A percentile compares a stretch with the other conserved stretches of the same genome.
phyloP scores from a whole-genome alignment of 208 protist genomes.

The Leishmania tropica region DNA sequence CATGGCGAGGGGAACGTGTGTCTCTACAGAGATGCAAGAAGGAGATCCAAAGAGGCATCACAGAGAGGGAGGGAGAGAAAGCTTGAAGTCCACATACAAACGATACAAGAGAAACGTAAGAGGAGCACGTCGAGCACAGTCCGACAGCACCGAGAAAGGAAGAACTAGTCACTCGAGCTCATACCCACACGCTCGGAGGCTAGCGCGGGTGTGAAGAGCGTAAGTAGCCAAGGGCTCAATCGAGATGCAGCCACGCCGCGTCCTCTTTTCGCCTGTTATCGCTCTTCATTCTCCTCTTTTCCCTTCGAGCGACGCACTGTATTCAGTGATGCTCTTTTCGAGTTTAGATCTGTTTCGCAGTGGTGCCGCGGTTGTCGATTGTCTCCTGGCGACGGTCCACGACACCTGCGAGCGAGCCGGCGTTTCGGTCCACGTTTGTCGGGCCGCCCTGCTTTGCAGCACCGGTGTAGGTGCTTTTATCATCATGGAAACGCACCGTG shows the following conservation, averaged over 20 bases:
- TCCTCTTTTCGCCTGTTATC: neutral
- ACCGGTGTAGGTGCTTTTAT: conserved; percentile 91
- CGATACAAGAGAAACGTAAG: neutral
- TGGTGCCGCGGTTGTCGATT: conserved; percentile 78
- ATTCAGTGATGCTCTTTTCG: neutral
- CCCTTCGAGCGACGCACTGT: neutral
- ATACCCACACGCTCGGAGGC: neutral
- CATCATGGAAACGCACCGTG: conserved; percentile 89
- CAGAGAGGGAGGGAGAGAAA: neutral
- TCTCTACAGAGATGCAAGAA: neutral
- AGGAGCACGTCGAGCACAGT: neutral
- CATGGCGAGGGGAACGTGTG: neutral
- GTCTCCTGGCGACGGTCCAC: conserved; percentile 82
- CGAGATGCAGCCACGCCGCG: neutral
- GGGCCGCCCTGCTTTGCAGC: conserved; percentile 89
- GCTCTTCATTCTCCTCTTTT: neutral
- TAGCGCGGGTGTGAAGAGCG: neutral
- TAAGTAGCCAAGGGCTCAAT: neutral
- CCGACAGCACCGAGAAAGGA: too few relatives aligned
- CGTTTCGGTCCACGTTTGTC: conserved; percentile 90
- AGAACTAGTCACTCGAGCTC: neutral
- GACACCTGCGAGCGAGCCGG: conserved; percentile 78
- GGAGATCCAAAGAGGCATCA: neutral
- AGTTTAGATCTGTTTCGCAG: conserved; percentile 69
- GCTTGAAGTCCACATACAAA: neutral